Conservation (phyloP, 345 rosid species). For the Laguncularia racemosa region DNA sequence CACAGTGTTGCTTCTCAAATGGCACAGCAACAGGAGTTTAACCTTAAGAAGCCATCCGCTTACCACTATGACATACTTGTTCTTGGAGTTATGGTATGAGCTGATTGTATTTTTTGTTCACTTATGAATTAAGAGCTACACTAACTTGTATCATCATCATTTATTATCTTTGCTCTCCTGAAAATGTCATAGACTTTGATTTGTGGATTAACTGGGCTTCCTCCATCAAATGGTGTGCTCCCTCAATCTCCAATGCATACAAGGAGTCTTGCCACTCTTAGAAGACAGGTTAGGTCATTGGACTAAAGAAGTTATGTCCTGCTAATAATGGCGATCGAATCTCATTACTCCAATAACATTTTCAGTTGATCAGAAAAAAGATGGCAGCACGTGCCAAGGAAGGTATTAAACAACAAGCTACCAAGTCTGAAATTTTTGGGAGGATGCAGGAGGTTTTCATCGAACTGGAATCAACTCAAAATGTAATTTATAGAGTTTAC, state of each 20-base stretch:
- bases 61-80: constrained; percentile 16
- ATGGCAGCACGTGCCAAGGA: constrained; percentile 27
- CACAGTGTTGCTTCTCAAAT: constrained; percentile 21
- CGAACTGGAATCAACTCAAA: constrained; percentile 19
- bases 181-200: constrained; percentile 20
- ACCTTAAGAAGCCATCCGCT: constrained; percentile 21
- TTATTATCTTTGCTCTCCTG: background rate
- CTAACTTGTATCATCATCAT: background rate
- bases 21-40: constrained; percentile 25
- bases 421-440: constrained; percentile 26
- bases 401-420: constrained; percentile 18
- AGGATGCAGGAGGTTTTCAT: constrained; percentile 27
- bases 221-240: constrained; percentile 37
- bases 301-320: background rate
- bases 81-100: constrained; percentile 14
- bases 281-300: constrained; percentile 18
- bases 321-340: background rate
- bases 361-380: constrained; percentile 25
- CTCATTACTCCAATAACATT: background rate
- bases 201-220: constrained; percentile 34
- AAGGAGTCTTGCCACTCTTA: constrained; percentile 31
- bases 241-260: constrained; percentile 45
- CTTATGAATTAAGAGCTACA: background rate
- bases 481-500: constrained; percentile 9
- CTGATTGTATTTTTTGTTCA: background rate